A percentile compares a stretch with the other conserved stretches of the same genome.
Evolutionary conservation across 2,329 filamentous ascomycete species (phyloP).

Genomic region (Podosphaera aphanis): DNA sequence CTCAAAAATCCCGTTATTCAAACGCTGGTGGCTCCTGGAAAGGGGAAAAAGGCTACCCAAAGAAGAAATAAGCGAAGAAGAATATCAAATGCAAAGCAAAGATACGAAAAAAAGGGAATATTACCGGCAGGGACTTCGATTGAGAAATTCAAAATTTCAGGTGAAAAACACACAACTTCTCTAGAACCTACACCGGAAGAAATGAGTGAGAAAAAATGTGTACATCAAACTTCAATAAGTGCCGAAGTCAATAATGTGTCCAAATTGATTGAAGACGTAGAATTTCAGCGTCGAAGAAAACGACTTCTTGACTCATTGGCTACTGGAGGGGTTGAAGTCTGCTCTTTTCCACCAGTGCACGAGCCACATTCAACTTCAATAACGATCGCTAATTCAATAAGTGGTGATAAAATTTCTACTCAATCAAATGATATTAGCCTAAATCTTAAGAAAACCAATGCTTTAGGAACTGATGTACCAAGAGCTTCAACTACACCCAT

Average conservation of each 20-base stretch:
- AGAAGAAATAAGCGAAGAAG: slow-evolving; percentile 30
- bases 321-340: slow-evolving; percentile 27
- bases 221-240: slow-evolving; percentile 7
- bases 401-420: no score
- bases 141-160: slow-evolving; percentile 19
- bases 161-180: slow-evolving; percentile 1
- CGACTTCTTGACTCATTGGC: slow-evolving; percentile 27
- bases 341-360: no score
- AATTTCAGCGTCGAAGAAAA: slow-evolving; percentile 27
- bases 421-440: no score
- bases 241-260: slow-evolving; percentile 3
- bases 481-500: slow-evolving; percentile 2
- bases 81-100: slow-evolving; percentile 23
- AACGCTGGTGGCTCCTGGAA: slow-evolving; percentile 18
- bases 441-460: not conserved
- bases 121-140: slow-evolving; percentile 27
- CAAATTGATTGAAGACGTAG: slow-evolving; percentile 7
- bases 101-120: slow-evolving; percentile 28
- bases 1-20: not conserved
- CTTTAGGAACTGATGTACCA: not conserved
- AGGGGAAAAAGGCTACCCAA: slow-evolving; percentile 27
- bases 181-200: no score
- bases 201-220: no score
- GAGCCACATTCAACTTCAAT: no score
- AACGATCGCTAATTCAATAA: no score